Evolutionary conservation across 2,329 filamentous ascomycete genomes (phyloP), one percentile per base, ranked within the genome.

Genomic region (Phialocephala subalpina): DNA sequence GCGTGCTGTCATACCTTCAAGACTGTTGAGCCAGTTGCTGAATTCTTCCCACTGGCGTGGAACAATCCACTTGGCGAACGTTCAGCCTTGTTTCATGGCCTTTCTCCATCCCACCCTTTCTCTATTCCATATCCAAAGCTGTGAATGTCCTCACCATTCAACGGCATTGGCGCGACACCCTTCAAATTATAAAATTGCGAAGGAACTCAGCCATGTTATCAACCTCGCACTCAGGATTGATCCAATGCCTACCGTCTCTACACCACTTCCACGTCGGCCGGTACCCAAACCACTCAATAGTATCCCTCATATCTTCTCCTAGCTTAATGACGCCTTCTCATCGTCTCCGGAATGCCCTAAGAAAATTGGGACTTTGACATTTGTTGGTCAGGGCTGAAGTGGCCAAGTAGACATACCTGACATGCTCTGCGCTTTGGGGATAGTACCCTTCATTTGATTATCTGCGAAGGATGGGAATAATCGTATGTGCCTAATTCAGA

Each of bases 291-390:
- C 67, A 66, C 0, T 52, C 45, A 33, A 84, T 70, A 0, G 73
- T 73, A 3, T 81, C 77, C 16, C 77, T 68, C 60, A 82, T 60
- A 3, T 72, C 62, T 8, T 76, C 70, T 0, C 82, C 82, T 2
- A 77, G 73, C 20, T 74, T 0, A 83, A 68, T 61, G 76, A 68
- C 0, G 84, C 79, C 3, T 81, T 66, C 1, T 78, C 76, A 65
- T 84, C 82, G 49, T 84, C 79, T 1, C 70, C 67, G 62, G 80
- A 83, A 67, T 84, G 82, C 60, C 82, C 5, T 4, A 84, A 70
- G 58, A 84, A 42, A 14, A 42, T 12, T n/a, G 18, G 18, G 12
- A n/a, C 18, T n/a, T 42, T 42, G 38, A 6, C 38, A 42, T 33
- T 33, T 33, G 4, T 9, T 33, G 29, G 29, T 33, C 4, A 33